Base-by-base conservation (phyloP, 2,329 filamentous ascomycete species). In the Stemphylium vesicarium region DNA sequence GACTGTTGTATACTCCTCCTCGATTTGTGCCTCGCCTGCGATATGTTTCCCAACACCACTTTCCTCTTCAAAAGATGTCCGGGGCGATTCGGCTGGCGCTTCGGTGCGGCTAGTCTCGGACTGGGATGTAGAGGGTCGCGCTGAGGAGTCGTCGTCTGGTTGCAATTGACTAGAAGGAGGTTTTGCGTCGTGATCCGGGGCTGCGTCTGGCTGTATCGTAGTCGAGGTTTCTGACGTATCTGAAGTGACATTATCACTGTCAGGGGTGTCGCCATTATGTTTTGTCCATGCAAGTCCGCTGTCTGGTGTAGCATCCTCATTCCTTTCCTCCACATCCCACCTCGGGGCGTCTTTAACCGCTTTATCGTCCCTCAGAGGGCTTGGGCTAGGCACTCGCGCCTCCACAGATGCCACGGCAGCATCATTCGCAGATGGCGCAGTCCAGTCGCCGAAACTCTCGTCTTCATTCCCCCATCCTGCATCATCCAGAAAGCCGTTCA, bases 1-100 rank as follows among this genome's bases (percentile, higher is more conserved):
- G 3, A 2, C 33, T 45, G 13, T 7, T 7, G n/a, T 20, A 3
- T 29, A 10, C 12, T 50, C 31, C 3, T 43, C 22, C 1, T n/a
- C 20, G 3, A 11, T 20, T 9, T 12, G 11, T 4, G 29, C 39
- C 16, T 44, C 39, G 10, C 26, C 13, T 31, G 10, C 20, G 16
- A 16, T 22, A 8, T 42, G 35, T 4, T 20, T 31, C 22, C 22
- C 40, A 29, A n/a, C 12, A 12, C 13, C 13, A 12, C 15, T 2
- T 22, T 51, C 71, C 26, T 76, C 74, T 41, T 77, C 75, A 22
- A 75, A 62, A 1, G 75, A 77, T 8, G 74, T 77, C 13, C 75
- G 53, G 3, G 74, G 65, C 18, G 75, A 77, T 36, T 76, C 73
- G 32, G 59, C 46, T 7, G 59, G 55, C 6, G 58, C 54, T 33